Base-by-base conservation (phyloP, 2,329 filamentous ascomycete genomes). In the Monilinia fructigena region DNA sequence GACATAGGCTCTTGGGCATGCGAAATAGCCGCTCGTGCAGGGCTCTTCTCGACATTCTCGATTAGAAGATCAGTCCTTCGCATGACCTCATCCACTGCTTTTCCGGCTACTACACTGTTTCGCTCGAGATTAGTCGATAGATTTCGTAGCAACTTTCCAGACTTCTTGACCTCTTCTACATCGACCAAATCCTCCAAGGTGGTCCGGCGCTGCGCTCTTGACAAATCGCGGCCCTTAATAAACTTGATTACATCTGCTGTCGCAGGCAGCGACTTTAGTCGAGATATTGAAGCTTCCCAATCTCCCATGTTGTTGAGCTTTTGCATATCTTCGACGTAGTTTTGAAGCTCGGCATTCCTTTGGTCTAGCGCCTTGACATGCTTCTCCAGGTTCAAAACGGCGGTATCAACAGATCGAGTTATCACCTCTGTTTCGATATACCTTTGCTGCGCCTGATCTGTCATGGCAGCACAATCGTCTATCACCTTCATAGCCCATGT, bases 351-450 rank as follows among this genome's bases (percentile, higher is more conserved):
- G n/a, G 80, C 79, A 73, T 89, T 89, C 75, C 90, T 92, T 67
- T 87, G 85, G 73, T 93, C 88, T 69, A 92, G 82, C 54, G 83
- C 84, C 70, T 86, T 88, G 65, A 93, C 84, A 75, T 92, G 91
- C 23, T 87, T 85, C 73, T 93, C 88, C 66, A 94, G 83, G 73
- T 97, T 99, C 69, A 89, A 88, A 28, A 97, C 87, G 8, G 94
- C 95, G 35, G 95, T 91, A 69, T 92, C 88, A 59, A 96, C 84
- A 67, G 90, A 93, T 68, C 89, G 87, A 74, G 92, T 83, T 76
- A 96, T 93, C 63, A 91, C 86, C 59, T 88, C 85, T 74, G 90
- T 89, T 77, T 93, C 90, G 63, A 82, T 81, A 74, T 92, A 90
- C 70, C 91, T 85, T 66, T 88, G 83, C 73, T 86, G 82, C 26